Conservation (phyloP, 2,329 filamentous ascomycete genomes). For the Periconia sp. region DNA sequence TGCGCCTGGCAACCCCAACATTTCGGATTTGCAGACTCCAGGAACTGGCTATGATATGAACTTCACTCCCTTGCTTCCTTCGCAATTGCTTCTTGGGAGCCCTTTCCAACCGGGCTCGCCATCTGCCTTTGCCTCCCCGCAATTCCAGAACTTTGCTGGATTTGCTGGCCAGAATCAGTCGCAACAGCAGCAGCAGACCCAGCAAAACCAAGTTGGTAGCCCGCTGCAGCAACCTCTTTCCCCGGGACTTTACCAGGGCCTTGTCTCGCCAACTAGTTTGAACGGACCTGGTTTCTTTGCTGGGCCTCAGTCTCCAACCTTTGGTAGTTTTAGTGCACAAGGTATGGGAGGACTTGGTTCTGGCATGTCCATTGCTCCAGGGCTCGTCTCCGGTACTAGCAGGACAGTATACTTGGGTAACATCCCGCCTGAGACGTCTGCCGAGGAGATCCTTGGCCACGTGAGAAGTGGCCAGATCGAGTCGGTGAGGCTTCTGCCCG, state of each 20-base stretch:
- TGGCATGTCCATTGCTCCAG: constrained; percentile 74
- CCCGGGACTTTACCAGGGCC: constrained; percentile 78
- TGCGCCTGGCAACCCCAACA: constrained; percentile 56
- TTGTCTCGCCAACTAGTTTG: constrained; percentile 84
- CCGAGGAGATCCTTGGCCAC: constrained; percentile 94
- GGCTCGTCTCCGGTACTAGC: constrained; percentile 85
- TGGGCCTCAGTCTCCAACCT: constrained; percentile 80
- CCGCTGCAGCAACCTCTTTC: constrained; percentile 75
- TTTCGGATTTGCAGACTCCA: constrained; percentile 78
- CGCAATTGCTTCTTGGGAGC: constrained; percentile 89
- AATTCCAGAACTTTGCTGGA: constrained; percentile 81
- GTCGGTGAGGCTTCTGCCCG: constrained; percentile 92
- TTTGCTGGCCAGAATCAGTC: constrained; percentile 64
- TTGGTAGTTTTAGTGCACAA: constrained; percentile 65
- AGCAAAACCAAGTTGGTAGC: constrained; percentile 67
- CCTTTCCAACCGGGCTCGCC: constrained; percentile 96
- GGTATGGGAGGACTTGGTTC: constrained; percentile 67
- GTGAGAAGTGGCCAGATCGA: constrained; percentile 98
- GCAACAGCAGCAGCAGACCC: constrained; percentile 58
- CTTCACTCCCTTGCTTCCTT: constrained; percentile 93
- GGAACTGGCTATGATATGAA: constrained; percentile 96
- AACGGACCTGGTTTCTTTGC: constrained; percentile 78
- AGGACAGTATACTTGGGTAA: constrained; percentile 97
- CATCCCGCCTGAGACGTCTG: constrained; percentile 95
- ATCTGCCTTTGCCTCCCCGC: constrained; percentile 83